phyloP scores from a whole-genome alignment of 2,329 filamentous ascomycete genomes.

The Capronia americana region DNA sequence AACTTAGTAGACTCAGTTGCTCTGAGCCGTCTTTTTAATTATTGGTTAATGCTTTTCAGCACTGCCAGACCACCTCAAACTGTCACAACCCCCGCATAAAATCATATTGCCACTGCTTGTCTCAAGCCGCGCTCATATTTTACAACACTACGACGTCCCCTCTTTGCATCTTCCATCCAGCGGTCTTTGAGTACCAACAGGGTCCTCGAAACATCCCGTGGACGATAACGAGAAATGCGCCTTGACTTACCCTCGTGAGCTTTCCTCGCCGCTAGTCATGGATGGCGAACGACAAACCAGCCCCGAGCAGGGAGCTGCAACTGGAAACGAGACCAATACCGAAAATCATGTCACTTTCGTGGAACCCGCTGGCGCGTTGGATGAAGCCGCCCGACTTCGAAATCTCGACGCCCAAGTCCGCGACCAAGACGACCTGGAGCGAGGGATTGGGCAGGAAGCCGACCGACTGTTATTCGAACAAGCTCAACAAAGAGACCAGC shows the following conservation, averaged over 20 bases:
- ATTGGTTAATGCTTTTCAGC: background rate
- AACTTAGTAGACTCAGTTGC: background rate
- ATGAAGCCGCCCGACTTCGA: constrained; percentile 67
- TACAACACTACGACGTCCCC: background rate
- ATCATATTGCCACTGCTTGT: constrained; percentile 8
- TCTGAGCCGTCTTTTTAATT: background rate
- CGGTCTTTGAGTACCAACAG: background rate
- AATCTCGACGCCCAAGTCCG: constrained; percentile 73
- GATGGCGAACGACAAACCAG: constrained; percentile 2
- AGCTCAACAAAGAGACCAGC: constrained; percentile 68
- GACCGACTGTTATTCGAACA: constrained; percentile 66
- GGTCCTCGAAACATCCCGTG: background rate
- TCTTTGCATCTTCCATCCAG: background rate
- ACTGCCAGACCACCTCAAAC: background rate
- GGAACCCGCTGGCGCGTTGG: constrained; percentile 43
- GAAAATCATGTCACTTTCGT: background rate
- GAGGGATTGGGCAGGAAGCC: constrained; percentile 76
- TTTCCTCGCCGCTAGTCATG: constrained; percentile 11
- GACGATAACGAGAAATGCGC: background rate
- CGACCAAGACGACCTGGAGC: constrained; percentile 87
- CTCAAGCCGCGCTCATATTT: background rate
- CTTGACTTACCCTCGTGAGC: background rate
- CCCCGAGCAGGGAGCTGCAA: background rate
- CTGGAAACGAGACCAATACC: background rate
- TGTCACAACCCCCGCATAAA: background rate